Evolutionary conservation across 768 basidiomycete species (phyloP), one percentile per base, ranked within the genome.

Genomic region (Cyclocybe cylindracea): DNA sequence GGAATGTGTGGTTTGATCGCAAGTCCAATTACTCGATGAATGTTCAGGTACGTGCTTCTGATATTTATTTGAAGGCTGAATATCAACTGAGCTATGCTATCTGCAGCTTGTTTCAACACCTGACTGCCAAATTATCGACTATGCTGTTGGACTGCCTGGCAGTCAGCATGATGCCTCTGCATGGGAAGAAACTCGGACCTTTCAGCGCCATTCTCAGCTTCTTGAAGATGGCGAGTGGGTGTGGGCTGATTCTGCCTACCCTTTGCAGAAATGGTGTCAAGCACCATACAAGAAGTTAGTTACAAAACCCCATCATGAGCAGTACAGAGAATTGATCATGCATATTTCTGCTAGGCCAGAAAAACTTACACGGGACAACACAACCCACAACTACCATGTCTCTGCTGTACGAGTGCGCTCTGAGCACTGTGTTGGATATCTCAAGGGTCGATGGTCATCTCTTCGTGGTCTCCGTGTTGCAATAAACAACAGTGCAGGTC

Each of bases 241-340:
- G 16, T 73, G 72, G 70, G 70, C 62, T 13, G 72, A 74, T 56
- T 72, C 73, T 11, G 70, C 73, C 9, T 74, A 74, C 57, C 66
- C 71, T 5, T 56, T 52, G 4, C 44, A 36, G 32, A 14, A 34
- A 29, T 58, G 56, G 57, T 58, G 50, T 50, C 50, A 51, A 34
- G 46, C 57, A 7, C 56, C 59, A 34, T 61, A 61, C 33, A 59
- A 59, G 41, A 39, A 54, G 58, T 58, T 10, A 38, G 56, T 51
- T 35, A n/a, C n/a, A 11, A 16, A 40, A 24, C 36, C 33, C 32
- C 42, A 32, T 46, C 35, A 31, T 39, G 29, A 35, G 5, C 31
- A 41, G 14, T 48, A 29, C 36, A 49, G 32, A n/a, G 39, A 16
- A 41, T 11, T 35, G 32, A 35, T 31, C 32, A 24, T 24, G 24